phyloP scores from a whole-genome alignment of 768 basidiomycete species.

The Lepiota subincarnata region DNA sequence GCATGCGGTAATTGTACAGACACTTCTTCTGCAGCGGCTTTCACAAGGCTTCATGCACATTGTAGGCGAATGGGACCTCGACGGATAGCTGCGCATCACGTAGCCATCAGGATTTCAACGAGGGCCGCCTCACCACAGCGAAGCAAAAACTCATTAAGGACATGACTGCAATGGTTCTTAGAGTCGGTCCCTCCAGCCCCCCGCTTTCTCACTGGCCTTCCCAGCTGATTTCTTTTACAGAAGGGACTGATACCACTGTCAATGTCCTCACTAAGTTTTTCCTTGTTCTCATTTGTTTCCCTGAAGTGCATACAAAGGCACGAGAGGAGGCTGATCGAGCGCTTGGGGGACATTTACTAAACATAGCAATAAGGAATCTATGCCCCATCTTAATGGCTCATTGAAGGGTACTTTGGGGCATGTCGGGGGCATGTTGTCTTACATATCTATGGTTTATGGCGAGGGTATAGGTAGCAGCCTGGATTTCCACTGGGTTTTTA shows the following conservation, averaged over 20 bases:
- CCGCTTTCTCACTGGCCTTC: too few relatives aligned
- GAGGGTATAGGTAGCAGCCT: constrained; percentile 3
- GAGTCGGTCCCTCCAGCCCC: constrained; percentile 5
- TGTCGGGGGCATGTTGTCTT: not conserved
- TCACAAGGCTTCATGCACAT: not conserved
- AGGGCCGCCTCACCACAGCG: constrained; percentile 6
- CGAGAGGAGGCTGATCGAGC: constrained; percentile 36
- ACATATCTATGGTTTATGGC: constrained; percentile 12
- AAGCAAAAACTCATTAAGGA: constrained; percentile 14
- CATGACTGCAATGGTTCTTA: constrained; percentile 16
- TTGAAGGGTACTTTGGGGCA: constrained; percentile 18
- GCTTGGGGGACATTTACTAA: constrained; percentile 17
- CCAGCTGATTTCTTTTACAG: not conserved
- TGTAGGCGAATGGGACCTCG: constrained; percentile 14
- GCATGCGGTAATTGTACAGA: constrained; percentile 16
- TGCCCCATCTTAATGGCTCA: constrained; percentile 18
- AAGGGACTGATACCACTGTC: constrained; percentile 12
- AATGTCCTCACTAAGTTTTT: constrained; percentile 11
- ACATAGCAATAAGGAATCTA: constrained; percentile 15
- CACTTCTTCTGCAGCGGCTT: not conserved
- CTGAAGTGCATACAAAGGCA: constrained; percentile 31
- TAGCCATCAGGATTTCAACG: constrained; percentile 13
- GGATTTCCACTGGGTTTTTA: constrained; percentile 18
- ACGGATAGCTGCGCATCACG: constrained; percentile 13
- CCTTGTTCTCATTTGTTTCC: constrained; percentile 18